Conservation (phyloP, 2,329 filamentous ascomycete genomes). For the Cercospora beticola region DNA sequence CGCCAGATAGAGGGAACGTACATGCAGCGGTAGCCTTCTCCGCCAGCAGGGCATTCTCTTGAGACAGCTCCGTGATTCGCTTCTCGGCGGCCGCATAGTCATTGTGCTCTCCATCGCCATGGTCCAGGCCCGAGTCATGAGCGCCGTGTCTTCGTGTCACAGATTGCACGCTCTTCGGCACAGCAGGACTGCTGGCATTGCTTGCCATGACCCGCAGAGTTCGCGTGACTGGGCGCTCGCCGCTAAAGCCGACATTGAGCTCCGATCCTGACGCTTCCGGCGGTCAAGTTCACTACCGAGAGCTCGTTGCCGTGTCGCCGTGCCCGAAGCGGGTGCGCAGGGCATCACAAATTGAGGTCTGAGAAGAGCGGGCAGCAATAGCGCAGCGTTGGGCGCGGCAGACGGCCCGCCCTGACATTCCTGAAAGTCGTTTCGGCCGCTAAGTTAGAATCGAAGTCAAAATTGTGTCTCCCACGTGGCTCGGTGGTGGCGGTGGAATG, state of each 20-base stretch:
- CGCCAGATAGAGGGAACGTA: conserved; percentile 36
- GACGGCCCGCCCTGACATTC: neutral
- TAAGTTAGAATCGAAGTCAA: neutral
- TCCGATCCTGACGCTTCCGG: neutral
- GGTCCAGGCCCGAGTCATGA: conserved; percentile 55
- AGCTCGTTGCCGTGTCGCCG: neutral
- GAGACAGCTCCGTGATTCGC: conserved; percentile 63
- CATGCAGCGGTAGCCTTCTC: conserved; percentile 66
- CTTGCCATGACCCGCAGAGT: conserved; percentile 28
- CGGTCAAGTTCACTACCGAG: neutral
- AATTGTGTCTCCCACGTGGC: neutral
- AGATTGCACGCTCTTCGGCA: conserved; percentile 28
- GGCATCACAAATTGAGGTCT: neutral
- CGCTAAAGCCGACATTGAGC: conserved; percentile 14
- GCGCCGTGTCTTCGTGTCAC: conserved; percentile 30
- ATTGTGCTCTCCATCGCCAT: conserved; percentile 51
- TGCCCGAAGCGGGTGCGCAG: neutral
- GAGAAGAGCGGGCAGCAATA: neutral
- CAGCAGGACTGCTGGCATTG: conserved; percentile 24
- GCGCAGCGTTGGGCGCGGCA: neutral
- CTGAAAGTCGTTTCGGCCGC: neutral
- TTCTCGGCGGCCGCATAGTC: conserved; percentile 22
- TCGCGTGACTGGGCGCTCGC: neutral
- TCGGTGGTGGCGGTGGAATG: neutral
- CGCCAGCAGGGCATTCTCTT: conserved; percentile 68